Evolutionary conservation across 2,329 filamentous ascomycete genomes (phyloP), one percentile per base, ranked within the genome.

Genomic region (Berkeleyomyces basicola): DNA sequence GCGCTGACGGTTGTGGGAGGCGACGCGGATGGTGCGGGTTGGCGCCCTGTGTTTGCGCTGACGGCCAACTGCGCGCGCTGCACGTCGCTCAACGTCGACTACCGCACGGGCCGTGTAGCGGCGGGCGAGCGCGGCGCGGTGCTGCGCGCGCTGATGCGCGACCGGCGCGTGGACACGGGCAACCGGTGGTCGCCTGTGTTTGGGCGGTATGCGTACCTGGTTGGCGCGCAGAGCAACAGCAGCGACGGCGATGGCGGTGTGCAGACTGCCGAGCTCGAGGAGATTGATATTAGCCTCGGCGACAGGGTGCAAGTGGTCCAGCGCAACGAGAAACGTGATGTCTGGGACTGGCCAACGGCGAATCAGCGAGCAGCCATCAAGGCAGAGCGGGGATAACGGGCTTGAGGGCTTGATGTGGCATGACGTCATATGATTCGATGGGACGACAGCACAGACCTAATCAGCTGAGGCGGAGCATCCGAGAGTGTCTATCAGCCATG

Each of bases 21-120:
- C 57, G 37, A 2, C 4, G 39, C 6, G 5, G 31, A 11, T n/a
- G 49, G 31, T 23, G 11, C n/a, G 7, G 7, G n/a, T 3, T 3
- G 9, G 14, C 49, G 31, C 6, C 23, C 42, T 7, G 14, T 72
- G 47, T 73, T 89, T 5, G 69, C 79, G 4, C 74, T 90, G 39
- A 89, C 85, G 42, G 82, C 81, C 60, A 87, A 90, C 70, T 90
- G 86, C 70, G 79, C 77, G 42, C 77, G 87, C 46, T 91, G 87
- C 71, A 73, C 76, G 39, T 87, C 83, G 65, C 74, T 90, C 65
- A 89, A 88, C 71, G 80, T 90, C 64, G 84, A 90, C 73, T 88
- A 87, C 69, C 70, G 73, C 31, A 87, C 82, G 0, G 87, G 87
- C 5, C 78, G 77, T 59, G 73, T 76, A 49, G 82, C 79, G 0